Evolutionary conservation across 1,284 basidiomycete genomes (phyloP).

Genomic region (Anthracocystis panici-leucophaei): DNA sequence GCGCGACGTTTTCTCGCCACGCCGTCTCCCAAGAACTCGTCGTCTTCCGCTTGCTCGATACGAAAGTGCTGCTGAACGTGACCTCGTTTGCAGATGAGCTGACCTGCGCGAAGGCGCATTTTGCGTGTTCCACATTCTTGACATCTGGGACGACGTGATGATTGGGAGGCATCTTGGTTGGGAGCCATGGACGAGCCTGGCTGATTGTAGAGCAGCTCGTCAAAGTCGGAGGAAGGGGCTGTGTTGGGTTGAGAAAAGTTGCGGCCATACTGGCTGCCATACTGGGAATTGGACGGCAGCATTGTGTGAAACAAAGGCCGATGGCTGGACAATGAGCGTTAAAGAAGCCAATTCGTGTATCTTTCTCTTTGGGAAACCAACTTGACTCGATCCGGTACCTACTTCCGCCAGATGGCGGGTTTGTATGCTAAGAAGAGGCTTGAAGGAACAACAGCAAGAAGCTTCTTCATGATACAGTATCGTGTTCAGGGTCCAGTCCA

Average conservation of each 20-base stretch:
- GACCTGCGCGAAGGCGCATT: constrained; percentile 46
- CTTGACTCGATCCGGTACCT: not conserved
- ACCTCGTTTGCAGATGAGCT: constrained; percentile 54
- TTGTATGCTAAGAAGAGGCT: not conserved
- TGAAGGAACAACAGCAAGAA: not conserved
- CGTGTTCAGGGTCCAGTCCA: constrained; percentile 9
- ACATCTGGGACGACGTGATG: constrained; percentile 36
- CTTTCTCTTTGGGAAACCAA: too few species aligned
- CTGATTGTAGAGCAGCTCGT: constrained; percentile 32
- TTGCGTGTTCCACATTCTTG: constrained; percentile 49
- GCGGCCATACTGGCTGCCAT: constrained; percentile 13
- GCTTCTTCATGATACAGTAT: not conserved
- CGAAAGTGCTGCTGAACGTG: constrained; percentile 55
- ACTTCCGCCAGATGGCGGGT: not conserved
- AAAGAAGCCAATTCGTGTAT: not conserved
- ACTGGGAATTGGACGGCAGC: constrained; percentile 13
- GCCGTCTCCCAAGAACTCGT: constrained; percentile 46
- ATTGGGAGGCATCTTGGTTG: constrained; percentile 21
- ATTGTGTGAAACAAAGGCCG: constrained; percentile 4
- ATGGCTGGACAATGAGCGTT: too few species aligned
- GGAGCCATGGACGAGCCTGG: constrained; percentile 15
- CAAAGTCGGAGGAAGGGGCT: constrained; percentile 36
- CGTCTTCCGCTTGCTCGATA: constrained; percentile 49
- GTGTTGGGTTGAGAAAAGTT: constrained; percentile 38
- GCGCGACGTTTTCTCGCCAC: constrained; percentile 34